Percentiles rank a stretch among this genome's conserved stretches.
Evolutionary conservation across 805 yeast species (phyloP).

Genomic region (Zygosaccharomyces pseudorouxii): DNA sequence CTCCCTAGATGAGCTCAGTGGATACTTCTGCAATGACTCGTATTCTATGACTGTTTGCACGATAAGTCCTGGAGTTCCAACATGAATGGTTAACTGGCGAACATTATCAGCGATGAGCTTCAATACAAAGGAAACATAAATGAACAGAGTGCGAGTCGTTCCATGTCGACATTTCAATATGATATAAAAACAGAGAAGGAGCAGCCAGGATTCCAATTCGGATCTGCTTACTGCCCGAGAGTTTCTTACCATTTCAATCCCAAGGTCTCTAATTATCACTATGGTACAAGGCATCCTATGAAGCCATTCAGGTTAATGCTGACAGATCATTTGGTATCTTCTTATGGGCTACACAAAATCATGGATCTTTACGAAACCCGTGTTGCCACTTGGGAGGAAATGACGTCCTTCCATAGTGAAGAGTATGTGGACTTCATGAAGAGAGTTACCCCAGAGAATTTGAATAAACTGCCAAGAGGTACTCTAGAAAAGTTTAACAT

Average conservation of each 20-base stretch:
- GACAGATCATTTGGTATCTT: slow-evolving; percentile 84
- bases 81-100: not conserved
- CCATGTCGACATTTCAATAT: slow-evolving; percentile 34
- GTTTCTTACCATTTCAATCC: slow-evolving; percentile 90
- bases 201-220: slow-evolving; percentile 46
- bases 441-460: slow-evolving; percentile 70
- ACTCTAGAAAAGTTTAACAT: slow-evolving; percentile 70
- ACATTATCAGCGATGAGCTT: not conserved
- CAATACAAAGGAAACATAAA: not conserved
- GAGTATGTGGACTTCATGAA: slow-evolving; percentile 79
- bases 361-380: slow-evolving; percentile 89
- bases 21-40: not conserved
- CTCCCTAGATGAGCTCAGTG: not conserved
- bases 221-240: slow-evolving; percentile 44
- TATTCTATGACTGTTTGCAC: not conserved
- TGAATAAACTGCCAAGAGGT: slow-evolving; percentile 47
- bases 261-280: slow-evolving; percentile 74
- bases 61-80: not conserved
- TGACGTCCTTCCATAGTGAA: slow-evolving; percentile 76
- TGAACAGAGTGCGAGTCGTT: not conserved
- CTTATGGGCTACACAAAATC: slow-evolving; percentile 77
- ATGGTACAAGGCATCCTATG: slow-evolving; percentile 97
- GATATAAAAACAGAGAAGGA: slow-evolving; percentile 40
- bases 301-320: slow-evolving; percentile 91
- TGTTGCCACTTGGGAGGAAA: slow-evolving; percentile 74